Conservation (phyloP, 345 rosid genomes). For the Crucihimalaya himalaica region DNA sequence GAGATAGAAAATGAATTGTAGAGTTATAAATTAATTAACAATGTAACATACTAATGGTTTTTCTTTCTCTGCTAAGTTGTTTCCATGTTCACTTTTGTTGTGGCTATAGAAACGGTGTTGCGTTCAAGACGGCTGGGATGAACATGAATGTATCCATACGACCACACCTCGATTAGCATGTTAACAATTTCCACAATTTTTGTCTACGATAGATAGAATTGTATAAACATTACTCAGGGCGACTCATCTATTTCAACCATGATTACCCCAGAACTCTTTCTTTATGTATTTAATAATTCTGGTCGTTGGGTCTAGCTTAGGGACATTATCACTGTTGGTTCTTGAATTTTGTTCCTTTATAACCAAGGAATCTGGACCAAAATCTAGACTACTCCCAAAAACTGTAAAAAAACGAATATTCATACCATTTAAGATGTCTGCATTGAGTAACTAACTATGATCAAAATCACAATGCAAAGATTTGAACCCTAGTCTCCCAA, state of each 20-base stretch:
- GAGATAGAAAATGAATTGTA: background rate
- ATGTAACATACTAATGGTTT: background rate
- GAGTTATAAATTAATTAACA: background rate
- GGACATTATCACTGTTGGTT: background rate
- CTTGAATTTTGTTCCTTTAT: background rate
- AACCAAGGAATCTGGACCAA: background rate
- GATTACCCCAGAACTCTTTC: background rate
- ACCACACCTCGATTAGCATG: background rate
- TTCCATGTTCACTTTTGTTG: background rate
- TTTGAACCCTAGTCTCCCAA: background rate
- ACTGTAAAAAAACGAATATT: background rate
- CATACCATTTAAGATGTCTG: background rate
- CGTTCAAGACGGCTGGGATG: constrained; percentile 5
- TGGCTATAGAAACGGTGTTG: background rate
- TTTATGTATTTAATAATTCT: background rate
- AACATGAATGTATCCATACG: background rate
- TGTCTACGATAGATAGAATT: background rate
- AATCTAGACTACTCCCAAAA: background rate
- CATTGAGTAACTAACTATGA: background rate
- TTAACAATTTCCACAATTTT: background rate
- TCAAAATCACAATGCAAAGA: background rate
- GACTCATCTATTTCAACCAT: background rate
- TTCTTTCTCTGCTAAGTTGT: background rate
- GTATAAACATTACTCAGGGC: background rate
- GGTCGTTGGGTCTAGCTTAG: background rate